Evolutionary conservation across 1,139 yeast species (phyloP).

Genomic region (Nadsonia commutata): DNA sequence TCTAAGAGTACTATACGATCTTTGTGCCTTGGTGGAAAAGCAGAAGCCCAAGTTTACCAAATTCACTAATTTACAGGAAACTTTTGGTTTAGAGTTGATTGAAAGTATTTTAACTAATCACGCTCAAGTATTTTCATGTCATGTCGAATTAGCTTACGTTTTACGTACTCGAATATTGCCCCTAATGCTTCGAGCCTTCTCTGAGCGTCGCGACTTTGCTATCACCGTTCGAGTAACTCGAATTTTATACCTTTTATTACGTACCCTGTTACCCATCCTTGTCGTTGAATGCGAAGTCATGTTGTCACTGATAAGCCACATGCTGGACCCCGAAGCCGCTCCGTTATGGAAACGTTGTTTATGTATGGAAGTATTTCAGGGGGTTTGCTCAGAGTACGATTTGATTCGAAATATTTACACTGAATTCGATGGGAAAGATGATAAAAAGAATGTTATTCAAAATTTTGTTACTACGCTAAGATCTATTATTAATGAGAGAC

Average conservation of each 20-base stretch:
- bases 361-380: constrained; percentile 56
- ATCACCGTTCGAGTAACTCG: constrained; percentile 62
- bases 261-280: constrained; percentile 44
- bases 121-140: constrained; percentile 37
- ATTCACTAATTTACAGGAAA: constrained; percentile 42
- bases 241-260: constrained; percentile 44
- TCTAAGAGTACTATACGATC: constrained; percentile 49
- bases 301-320: constrained; percentile 56
- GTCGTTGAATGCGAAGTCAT: constrained; percentile 73
- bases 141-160: constrained; percentile 49
- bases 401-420: constrained; percentile 39
- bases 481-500: constrained; percentile 11
- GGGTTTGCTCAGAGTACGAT: constrained; percentile 41
- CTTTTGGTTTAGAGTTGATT: constrained; percentile 64
- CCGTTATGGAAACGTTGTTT: constrained; percentile 60
- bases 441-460: constrained; percentile 45
- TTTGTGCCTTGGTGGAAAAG: constrained; percentile 53
- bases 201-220: constrained; percentile 49
- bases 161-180: constrained; percentile 62
- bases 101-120: constrained; percentile 58
- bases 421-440: constrained; percentile 44
- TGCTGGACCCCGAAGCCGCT: constrained; percentile 35
- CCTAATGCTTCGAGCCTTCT: constrained; percentile 48
- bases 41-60: constrained; percentile 39
- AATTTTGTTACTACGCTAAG: constrained; percentile 36